A percentile compares a stretch with the other conserved stretches of the same genome.
phyloP scores from a whole-genome alignment of 345 rosid species.

The Isatis tinctoria region DNA sequence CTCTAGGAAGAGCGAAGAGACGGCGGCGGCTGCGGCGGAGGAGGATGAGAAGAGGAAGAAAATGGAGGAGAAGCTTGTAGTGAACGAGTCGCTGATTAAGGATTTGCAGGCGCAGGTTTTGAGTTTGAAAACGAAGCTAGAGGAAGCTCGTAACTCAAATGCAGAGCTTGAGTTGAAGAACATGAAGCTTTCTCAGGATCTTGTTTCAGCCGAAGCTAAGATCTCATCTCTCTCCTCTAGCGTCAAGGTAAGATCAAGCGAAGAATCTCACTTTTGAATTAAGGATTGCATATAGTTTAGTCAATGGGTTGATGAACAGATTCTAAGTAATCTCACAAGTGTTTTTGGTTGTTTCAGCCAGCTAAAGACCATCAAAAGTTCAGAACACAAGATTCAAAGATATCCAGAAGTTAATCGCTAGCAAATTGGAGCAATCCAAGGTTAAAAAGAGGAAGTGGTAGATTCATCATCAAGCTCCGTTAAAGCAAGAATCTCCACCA shows the following conservation, averaged over 20 bases:
- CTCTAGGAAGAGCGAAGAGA: constrained; percentile 30
- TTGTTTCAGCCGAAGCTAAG: constrained; percentile 60
- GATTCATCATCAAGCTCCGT: constrained; percentile 36
- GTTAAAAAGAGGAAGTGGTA: constrained; percentile 39
- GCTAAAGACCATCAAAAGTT: constrained; percentile 40
- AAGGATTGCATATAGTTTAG: too few species aligned
- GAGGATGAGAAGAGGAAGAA: constrained; percentile 35
- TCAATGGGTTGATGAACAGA: too few species aligned
- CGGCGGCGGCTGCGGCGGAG: background rate
- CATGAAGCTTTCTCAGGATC: constrained; percentile 53
- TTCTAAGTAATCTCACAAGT: constrained; percentile 2
- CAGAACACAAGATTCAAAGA: constrained; percentile 60
- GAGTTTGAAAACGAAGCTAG: constrained; percentile 52
- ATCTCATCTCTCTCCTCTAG: constrained; percentile 43
- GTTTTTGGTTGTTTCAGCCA: constrained; percentile 34
- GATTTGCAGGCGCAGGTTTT: constrained; percentile 55
- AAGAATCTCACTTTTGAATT: background rate
- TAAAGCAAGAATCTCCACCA: constrained; percentile 16
- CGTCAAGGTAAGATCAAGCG: constrained; percentile 38
- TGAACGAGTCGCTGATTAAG: constrained; percentile 49
- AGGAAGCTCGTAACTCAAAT: constrained; percentile 51
- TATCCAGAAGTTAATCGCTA: constrained; percentile 66
- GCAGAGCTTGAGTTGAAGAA: constrained; percentile 49
- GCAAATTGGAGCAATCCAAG: constrained; percentile 54
- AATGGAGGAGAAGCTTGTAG: constrained; percentile 49